Conservation (phyloP, 2,329 filamentous ascomycete species). For the Penicillium sp. region DNA sequence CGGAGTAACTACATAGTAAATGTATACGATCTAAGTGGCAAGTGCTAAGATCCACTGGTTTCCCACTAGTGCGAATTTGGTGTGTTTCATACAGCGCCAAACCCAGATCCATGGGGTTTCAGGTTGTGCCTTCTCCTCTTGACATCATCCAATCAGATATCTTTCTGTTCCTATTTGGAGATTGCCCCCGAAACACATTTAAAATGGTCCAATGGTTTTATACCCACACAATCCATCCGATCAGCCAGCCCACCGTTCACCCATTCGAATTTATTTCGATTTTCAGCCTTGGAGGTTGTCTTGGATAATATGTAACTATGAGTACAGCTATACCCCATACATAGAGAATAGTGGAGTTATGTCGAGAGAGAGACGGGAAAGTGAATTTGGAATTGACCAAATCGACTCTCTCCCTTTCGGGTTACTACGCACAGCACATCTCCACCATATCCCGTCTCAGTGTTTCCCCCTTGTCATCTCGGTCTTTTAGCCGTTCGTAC, state of each 20-base stretch:
- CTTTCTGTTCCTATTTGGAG: neutral
- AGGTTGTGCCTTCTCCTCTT: constrained; percentile 16
- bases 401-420: neutral
- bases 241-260: constrained; percentile 19
- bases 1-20: no score
- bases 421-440: constrained; percentile 9
- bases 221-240: constrained; percentile 6
- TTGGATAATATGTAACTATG: neutral
- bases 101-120: constrained; percentile 30
- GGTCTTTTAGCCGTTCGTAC: neutral
- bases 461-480: constrained; percentile 9
- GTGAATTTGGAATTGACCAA: neutral
- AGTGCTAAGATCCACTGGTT: constrained; percentile 19
- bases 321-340: no score
- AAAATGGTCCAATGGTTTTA: neutral
- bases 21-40: neutral
- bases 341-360: neutral
- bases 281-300: no score
- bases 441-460: constrained; percentile 13
- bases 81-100: constrained; percentile 30
- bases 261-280: neutral
- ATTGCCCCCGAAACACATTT: neutral
- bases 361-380: neutral
- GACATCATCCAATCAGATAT: neutral
- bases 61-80: constrained; percentile 25